Conservation (phyloP, 75 land plant species). For the Selaginella tamariscina region DNA sequence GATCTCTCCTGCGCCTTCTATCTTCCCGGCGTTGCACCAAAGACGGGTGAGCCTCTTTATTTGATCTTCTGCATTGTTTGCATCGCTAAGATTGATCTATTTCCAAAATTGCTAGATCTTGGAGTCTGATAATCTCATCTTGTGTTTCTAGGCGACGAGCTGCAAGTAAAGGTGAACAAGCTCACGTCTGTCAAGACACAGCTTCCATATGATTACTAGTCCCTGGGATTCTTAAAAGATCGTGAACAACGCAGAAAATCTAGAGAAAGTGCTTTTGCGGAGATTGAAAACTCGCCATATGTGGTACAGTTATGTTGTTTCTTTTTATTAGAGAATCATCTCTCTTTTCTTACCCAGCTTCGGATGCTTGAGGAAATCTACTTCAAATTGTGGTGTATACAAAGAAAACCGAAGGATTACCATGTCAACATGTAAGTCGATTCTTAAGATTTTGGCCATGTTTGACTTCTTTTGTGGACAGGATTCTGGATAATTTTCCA, state of each 20-base stretch:
- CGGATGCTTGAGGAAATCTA: slow-evolving; percentile 49
- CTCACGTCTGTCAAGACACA: no score
- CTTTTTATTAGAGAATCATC: no score
- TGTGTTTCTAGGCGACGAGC: slow-evolving; percentile 51
- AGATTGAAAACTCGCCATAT: slow-evolving; percentile 91
- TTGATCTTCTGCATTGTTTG: no score
- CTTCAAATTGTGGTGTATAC: slow-evolving; percentile 53
- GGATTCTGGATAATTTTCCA: slow-evolving; percentile 92
- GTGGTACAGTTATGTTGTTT: slow-evolving; percentile 38
- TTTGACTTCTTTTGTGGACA: slow-evolving; percentile 14
- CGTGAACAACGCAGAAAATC: slow-evolving; percentile 73
- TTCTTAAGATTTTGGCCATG: not conserved
- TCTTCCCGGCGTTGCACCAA: slow-evolving; percentile 87
- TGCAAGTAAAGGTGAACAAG: no score
- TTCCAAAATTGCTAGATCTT: no score
- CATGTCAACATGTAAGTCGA: slow-evolving; percentile 75
- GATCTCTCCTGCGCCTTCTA: slow-evolving; percentile 39
- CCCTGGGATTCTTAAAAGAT: slow-evolving; percentile 57
- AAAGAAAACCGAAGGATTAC: slow-evolving; percentile 83
- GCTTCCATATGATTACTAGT: slow-evolving; percentile 81
- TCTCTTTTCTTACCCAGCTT: slow-evolving; percentile 41
- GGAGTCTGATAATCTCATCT: no score
- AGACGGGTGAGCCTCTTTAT: slow-evolving; percentile 35
- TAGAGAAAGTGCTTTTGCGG: slow-evolving; percentile 89
- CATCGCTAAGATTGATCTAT: no score